phyloP scores from a whole-genome alignment of 352 stramenopile genomes.

The Peronospora destructor region DNA sequence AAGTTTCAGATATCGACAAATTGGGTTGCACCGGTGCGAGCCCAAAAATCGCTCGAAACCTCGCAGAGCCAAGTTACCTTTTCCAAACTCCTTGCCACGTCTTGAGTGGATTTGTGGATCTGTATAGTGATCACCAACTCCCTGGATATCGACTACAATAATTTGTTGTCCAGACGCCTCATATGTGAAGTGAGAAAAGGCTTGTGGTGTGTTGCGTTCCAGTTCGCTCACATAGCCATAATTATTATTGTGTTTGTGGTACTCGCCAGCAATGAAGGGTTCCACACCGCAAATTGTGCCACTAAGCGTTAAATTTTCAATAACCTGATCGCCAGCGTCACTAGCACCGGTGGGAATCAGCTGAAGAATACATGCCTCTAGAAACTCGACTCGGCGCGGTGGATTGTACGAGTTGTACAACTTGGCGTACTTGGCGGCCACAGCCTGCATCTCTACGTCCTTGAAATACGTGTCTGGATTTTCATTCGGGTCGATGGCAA shows the following conservation, averaged over 20 bases:
- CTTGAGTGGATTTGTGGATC: slow-evolving; percentile 90
- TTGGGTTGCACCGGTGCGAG: slow-evolving; percentile 76
- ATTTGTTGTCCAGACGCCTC: slow-evolving; percentile 86
- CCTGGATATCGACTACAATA: slow-evolving; percentile 93
- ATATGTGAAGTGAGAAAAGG: slow-evolving; percentile 91
- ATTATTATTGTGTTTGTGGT: slow-evolving; percentile 85
- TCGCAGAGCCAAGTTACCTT: slow-evolving; percentile 62
- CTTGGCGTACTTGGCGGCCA: slow-evolving; percentile 69
- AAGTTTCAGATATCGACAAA: slow-evolving; percentile 73
- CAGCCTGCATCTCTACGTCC: slow-evolving; percentile 81
- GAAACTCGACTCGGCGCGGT: slow-evolving; percentile 65
- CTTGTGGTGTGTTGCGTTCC: slow-evolving; percentile 72
- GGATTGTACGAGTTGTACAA: slow-evolving; percentile 81
- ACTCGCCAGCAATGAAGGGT: slow-evolving; percentile 70
- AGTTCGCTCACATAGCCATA: slow-evolving; percentile 75
- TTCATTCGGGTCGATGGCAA: slow-evolving; percentile 72
- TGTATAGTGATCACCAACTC: slow-evolving; percentile 93
- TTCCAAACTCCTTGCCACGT: slow-evolving; percentile 76
- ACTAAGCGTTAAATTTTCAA: slow-evolving; percentile 46
- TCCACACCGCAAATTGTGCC: slow-evolving; percentile 73
- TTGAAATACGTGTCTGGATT: slow-evolving; percentile 81
- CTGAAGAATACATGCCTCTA: slow-evolving; percentile 72
- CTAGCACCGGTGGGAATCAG: slow-evolving; percentile 34
- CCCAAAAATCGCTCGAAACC: slow-evolving; percentile 69
- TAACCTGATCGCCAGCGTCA: slow-evolving; percentile 17